Percentiles rank a stretch among this genome's conserved stretches.
phyloP scores from a whole-genome alignment of 2,329 filamentous ascomycete species.

The Aureobasidium sp. region DNA sequence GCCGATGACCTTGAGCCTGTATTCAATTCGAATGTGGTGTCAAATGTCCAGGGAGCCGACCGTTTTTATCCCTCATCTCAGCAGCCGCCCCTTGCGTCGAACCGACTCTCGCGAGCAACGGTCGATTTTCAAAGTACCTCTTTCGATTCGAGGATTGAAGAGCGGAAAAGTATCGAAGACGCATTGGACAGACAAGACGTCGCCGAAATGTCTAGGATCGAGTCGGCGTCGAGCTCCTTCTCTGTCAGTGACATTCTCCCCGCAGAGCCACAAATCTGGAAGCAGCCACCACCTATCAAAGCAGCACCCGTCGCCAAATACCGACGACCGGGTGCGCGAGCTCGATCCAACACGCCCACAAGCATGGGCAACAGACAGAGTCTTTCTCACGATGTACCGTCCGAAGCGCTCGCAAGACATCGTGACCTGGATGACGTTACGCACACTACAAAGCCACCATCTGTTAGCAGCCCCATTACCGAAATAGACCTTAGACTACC shows the following conservation, averaged over 20 bases:
- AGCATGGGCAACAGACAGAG: constrained; percentile 33
- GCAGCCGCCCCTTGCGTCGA: not conserved
- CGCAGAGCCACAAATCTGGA: constrained; percentile 32
- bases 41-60: not conserved
- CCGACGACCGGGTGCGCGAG: constrained; percentile 22
- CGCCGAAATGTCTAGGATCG: constrained; percentile 3
- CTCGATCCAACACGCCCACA: constrained; percentile 20
- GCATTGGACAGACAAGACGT: constrained; percentile 1
- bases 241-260: constrained; percentile 42
- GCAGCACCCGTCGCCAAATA: constrained; percentile 26
- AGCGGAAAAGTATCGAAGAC: not conserved
- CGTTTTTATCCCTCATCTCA: not conserved
- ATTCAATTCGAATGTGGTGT: not conserved
- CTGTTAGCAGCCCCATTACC: constrained; percentile 7
- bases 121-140: not conserved
- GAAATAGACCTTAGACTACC: constrained; percentile 11
- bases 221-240: constrained; percentile 40
- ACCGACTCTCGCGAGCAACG: constrained; percentile 1
- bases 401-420: constrained; percentile 30
- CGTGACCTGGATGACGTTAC: constrained; percentile 30
- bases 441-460: not conserved
- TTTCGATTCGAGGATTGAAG: constrained; percentile 2
- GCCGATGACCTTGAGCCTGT: not conserved
- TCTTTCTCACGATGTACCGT: constrained; percentile 27
- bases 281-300: constrained; percentile 32